phyloP scores from a whole-genome alignment of 1,284 basidiomycete species.

The Apiotrichum veenhuisii region DNA sequence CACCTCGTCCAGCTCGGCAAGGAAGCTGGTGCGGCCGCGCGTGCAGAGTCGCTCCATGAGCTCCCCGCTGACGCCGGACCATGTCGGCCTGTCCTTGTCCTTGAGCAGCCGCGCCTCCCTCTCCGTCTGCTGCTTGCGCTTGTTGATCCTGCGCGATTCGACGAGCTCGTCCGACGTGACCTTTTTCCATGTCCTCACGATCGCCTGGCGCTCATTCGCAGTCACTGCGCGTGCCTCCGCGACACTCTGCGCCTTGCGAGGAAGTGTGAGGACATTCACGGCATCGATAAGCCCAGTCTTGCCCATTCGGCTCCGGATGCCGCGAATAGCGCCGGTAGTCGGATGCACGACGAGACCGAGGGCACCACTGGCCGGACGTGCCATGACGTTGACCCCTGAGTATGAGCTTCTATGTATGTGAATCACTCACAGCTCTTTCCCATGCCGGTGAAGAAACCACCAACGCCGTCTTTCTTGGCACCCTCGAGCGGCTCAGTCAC shows the following conservation, averaged over 20 bases:
- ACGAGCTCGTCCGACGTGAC: not conserved
- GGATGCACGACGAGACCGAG: constrained; percentile 20
- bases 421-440: constrained; percentile 28
- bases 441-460: constrained; percentile 16
- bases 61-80: not conserved
- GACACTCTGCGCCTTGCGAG: constrained; percentile 3
- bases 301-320: constrained; percentile 5
- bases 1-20: not conserved
- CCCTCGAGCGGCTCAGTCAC: constrained; percentile 56
- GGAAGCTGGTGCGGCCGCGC: not conserved
- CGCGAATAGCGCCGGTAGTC: constrained; percentile 7
- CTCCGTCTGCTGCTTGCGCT: not conserved
- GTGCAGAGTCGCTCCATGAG: not conserved
- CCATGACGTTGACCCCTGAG: constrained; percentile 51
- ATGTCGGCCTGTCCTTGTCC: not conserved
- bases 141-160: not conserved
- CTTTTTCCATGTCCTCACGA: constrained; percentile 4
- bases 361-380: constrained; percentile 51
- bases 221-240: not conserved
- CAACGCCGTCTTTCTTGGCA: constrained; percentile 50
- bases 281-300: not conserved
- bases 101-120: not conserved
- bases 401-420: not conserved
- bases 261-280: constrained; percentile 2
- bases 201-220: not conserved